Base-by-base conservation (phyloP, 352 stramenopile genomes). In the Globisporangium acanthophoron region DNA sequence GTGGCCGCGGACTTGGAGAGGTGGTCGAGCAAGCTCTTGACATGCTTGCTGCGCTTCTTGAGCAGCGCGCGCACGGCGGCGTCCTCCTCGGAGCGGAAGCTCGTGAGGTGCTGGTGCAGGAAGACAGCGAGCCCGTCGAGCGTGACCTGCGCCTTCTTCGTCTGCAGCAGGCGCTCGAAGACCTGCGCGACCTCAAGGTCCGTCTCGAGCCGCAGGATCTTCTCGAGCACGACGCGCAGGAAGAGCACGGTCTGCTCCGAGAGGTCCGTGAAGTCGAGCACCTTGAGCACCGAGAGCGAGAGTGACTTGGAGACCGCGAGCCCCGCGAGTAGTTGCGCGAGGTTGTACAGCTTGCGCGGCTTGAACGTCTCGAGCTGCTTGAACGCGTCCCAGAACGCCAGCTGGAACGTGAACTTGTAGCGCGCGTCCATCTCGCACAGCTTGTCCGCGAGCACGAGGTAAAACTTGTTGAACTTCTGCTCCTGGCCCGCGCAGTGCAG, bases 371-470 rank as follows among this genome's bases (percentile, higher is more conserved):
- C 70, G 44, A 92, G 67, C 56, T 97, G 87, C 77, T 99, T 99
- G 67, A 99, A 98, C 41, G 82, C 71, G 74, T 99, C 96, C 96
- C 96, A 99, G 67, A 97, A 98, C 45, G 96, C 90, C 20, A 99
- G 78, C 65, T 98, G 96, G 51, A 98, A 88, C 20, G 93, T 97
- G 63, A 98, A 99, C 59, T 97, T 98, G 71, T 92, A 97, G 44
- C 96, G 92, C 39, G 67, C 75, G 62, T 98, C 92, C 69, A 94
- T 97, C 66, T 98, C 87, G 62, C 93, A 98, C 56, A 99, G 78
- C 43, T 96, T 90, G 43, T 85, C 73, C 4, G 90, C 92, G 33
- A 99, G 79, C 62, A 97, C 78, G 40, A 96, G 82, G 70, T 98
- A 99, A 67, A 92, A 99, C 56, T 87, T 90, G 70, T 99, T 99